Evolutionary conservation across 306 rosid species (phyloP), one percentile per base, ranked within the genome.

Genomic region (Clitoria ternatea): DNA sequence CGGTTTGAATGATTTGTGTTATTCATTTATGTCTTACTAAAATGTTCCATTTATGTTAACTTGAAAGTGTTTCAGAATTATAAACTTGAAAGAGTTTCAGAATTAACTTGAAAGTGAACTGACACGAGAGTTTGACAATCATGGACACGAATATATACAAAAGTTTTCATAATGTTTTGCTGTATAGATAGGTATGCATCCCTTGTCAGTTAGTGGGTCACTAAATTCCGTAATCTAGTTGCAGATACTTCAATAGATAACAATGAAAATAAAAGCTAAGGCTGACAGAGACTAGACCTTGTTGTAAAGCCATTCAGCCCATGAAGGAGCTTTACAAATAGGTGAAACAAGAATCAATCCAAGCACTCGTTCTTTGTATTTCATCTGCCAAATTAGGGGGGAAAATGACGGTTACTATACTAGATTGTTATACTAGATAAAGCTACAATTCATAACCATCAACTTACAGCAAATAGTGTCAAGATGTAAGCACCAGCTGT

Each of bases 251-350:
- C 29, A 67, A 50, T 61, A 43, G 18, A 66, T 59, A 61, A 27
- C 59, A 26, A 39, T 15, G 17, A n/a, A n/a, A n/a, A 24, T 53
- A 64, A 43, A 75, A 60, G 59, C 36, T 54, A 52, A 45, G 29
- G 73, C 32, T 27, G 54, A 50, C 22, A 19, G 66, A 72, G 70
- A 70, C 62, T 26, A 23, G 77, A 91, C 97, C 97, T 91, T 88
- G 64, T 83, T 91, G 81, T 88, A 88, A 27, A 91, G 84, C 97
- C 97, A 91, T 81, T 91, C 97, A 50, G 92, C 81, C 96, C 97
- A 88, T 2, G 97, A 86, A 78, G 96, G 96, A 49, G 74, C 87
- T 81, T 75, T 88, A 75, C 92, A 91, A 55, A 91, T 66, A 18
- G 97, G 97, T 40, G 97, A 85, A 62, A 88, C 97, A 12, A 91